Evolutionary conservation across 2,329 filamentous ascomycete genomes (phyloP), one percentile per base, ranked within the genome.

Genomic region (Exserohilum turcica): DNA sequence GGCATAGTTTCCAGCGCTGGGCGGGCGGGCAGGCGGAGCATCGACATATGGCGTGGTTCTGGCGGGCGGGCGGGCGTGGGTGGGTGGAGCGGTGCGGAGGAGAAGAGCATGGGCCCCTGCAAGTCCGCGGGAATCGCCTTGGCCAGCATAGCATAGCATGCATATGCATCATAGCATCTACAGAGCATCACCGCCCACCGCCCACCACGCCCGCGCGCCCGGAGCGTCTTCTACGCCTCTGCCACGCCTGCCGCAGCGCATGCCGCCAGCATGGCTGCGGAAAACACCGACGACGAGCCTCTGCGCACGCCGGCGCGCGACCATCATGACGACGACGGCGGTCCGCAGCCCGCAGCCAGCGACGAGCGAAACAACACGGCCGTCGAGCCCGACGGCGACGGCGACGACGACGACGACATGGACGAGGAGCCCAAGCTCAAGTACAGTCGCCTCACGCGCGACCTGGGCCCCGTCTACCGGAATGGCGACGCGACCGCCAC

Each of bases 361-460:
- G 59, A 63, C n/a, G n/a, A 42, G 60, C 60, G 43, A 59, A 63
- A 51, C 63, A 63, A 40, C 7, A 24, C 21, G 21, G 56, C 39
- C 55, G 59, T 43, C 35, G 60, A 67, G 54, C 64, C 65, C 27
- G 70, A 71, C 33, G 62, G 61, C 0, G 88, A 91, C 0, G 88
- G 90, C 0, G 87, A 89, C 0, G 91, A 95, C 0, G 88, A 91
- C 0, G 91, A 95, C 0, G 91, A 92, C 0, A 92, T 94, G 3
- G 92, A 97, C 5, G 93, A 97, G 15, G 93, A 97, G 76, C 95
- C 94, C 24, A 89, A 88, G 69, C 84, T 99, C 66, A 99, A 99
- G 76, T 97, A 97, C 74, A 89, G 88, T 44, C 88, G 91, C 43
- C 78, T 97, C 63, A 97, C 94, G 6, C 88, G 87, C 56, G 87